Conservation (phyloP, 805 yeast species). For the Candida verbasci region DNA sequence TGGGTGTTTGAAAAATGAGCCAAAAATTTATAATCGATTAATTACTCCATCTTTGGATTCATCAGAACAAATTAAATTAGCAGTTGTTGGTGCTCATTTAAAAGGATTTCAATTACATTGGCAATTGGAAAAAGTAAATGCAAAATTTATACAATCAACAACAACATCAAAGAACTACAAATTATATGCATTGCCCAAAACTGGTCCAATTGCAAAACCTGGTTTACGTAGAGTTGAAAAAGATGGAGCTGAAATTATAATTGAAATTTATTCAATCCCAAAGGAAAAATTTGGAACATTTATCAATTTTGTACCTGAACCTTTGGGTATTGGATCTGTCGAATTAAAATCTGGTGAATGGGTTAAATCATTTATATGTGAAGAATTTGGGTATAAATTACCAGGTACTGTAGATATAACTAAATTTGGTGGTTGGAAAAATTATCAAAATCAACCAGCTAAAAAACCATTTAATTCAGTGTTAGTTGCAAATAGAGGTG, state of each 20-base stretch:
- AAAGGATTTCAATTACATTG: constrained; percentile 86
- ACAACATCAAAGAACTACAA: constrained; percentile 68
- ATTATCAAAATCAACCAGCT: constrained; percentile 43
- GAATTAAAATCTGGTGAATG: constrained; percentile 76
- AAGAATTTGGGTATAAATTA: constrained; percentile 75
- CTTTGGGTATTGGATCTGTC: constrained; percentile 91
- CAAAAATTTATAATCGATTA: constrained; percentile 25
- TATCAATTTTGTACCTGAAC: constrained; percentile 86
- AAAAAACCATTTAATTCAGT: constrained; percentile 70
- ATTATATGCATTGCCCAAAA: constrained; percentile 76
- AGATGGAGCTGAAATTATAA: constrained; percentile 55
- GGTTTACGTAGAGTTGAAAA: constrained; percentile 70
- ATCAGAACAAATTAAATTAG: constrained; percentile 54
- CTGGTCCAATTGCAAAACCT: constrained; percentile 84
- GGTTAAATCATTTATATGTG: constrained; percentile 94
- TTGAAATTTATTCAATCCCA: constrained; percentile 86
- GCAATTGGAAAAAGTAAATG: constrained; percentile 86
- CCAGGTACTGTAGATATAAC: constrained; percentile 79
- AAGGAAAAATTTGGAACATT: constrained; percentile 73
- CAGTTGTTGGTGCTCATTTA: constrained; percentile 96
- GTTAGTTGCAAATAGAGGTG: constrained; percentile 96
- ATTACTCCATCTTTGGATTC: constrained; percentile 42
- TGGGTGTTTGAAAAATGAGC: constrained; percentile 46
- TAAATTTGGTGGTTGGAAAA: constrained; percentile 84
- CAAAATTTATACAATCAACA: constrained; percentile 61